Evolutionary conservation across 805 yeast species (phyloP).

Genomic region (Metschnikowia matae): DNA sequence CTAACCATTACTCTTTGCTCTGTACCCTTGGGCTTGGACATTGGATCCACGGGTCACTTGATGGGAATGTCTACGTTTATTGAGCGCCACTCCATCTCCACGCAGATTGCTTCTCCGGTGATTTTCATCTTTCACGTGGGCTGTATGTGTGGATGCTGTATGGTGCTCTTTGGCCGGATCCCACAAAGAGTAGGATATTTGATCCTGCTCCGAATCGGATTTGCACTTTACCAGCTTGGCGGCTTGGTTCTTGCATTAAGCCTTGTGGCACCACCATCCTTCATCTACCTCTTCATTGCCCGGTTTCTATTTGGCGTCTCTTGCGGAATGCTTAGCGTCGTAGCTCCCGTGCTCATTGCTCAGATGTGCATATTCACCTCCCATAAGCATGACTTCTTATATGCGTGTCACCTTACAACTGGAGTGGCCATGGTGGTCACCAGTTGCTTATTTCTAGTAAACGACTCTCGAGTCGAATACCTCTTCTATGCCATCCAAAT

Average conservation of each 20-base stretch:
- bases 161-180: neutral
- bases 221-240: conserved; percentile 3
- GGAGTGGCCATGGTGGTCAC: neutral
- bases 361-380: conserved; percentile 9
- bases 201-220: conserved; percentile 3
- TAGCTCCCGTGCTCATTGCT: conserved; percentile 11
- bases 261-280: conserved; percentile 1
- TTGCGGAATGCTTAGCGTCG: conserved; percentile 10
- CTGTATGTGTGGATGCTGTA: conserved; percentile 7
- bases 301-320: conserved; percentile 6
- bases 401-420: conserved; percentile 3
- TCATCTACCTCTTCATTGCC: conserved; percentile 2
- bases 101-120: conserved; percentile 3
- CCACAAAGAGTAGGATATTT: conserved; percentile 8
- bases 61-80: conserved; percentile 10
- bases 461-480: neutral
- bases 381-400: conserved; percentile 1
- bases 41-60: conserved; percentile 13
- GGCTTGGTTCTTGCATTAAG: neutral
- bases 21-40: conserved; percentile 12
- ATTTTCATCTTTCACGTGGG: conserved; percentile 9
- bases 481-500: neutral
- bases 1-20: conserved; percentile 7
- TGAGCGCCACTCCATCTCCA: conserved; percentile 6
- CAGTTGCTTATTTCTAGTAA: neutral